Evolutionary conservation across 139 green algal genomes (phyloP).

Genomic region (Raphidocelis subcapitata): DNA sequence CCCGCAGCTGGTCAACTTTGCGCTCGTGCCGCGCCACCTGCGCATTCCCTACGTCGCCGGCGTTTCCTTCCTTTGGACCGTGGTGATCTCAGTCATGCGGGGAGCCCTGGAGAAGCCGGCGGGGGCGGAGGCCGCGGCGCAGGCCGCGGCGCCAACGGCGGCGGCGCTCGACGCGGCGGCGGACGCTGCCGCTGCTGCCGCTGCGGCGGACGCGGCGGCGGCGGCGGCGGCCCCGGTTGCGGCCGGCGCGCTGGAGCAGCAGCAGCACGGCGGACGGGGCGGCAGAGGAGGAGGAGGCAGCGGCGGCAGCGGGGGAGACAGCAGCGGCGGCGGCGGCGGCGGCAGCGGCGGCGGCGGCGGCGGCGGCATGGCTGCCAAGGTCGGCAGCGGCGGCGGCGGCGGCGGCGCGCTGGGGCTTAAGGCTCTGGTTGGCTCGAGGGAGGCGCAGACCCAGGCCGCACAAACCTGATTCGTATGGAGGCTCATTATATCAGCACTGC

Average conservation of each 20-base stretch:
- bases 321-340: neutral
- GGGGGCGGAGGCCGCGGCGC: neutral
- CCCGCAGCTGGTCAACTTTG: slow-evolving; percentile 91
- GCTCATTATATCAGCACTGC: too few species aligned
- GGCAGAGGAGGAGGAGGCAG: neutral
- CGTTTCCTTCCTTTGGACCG: slow-evolving; percentile 53
- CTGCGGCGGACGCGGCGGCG: neutral
- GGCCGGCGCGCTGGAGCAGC: neutral
- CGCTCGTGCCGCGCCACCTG: slow-evolving; percentile 79
- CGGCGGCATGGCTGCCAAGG: neutral
- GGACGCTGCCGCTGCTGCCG: neutral
- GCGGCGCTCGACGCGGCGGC: neutral
- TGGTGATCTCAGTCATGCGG: slow-evolving; percentile 45
- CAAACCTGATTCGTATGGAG: too few species aligned
- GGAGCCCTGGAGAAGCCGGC: slow-evolving; percentile 30
- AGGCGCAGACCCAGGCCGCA: too few species aligned
- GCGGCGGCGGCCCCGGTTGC: neutral
- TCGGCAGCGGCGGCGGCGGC: too few species aligned
- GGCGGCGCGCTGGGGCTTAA: too few species aligned
- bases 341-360: neutral
- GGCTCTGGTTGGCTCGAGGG: too few species aligned
- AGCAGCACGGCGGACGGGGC: neutral
- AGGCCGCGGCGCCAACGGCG: neutral
- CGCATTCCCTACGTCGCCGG: slow-evolving; percentile 72
- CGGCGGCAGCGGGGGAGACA: neutral